Base-by-base conservation (phyloP, 768 basidiomycete species). In the Pleurotus ostreatus region DNA sequence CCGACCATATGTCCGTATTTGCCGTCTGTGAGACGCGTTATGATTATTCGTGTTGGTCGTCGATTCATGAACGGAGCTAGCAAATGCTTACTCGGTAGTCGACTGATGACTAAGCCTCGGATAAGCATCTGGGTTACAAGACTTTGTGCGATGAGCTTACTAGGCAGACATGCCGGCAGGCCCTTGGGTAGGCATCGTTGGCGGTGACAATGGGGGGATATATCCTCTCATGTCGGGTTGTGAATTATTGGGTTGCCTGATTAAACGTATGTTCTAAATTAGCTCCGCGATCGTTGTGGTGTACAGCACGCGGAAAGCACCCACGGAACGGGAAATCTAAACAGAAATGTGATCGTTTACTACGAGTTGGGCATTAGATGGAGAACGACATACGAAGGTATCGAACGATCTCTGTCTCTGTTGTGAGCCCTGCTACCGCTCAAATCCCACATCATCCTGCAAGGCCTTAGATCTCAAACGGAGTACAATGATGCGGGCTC, bases 401-500 rank as follows among this genome's bases (percentile, higher is more conserved):
- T 22, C 6, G 38, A 16, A 20, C 18, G 51, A 47, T 15, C 46
- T 23, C 41, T 15, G 51, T 53, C 34, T 16, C 20, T 34, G 20
- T 23, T 41, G 5, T 18, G 48, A 34, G 38, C 22, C 4, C 41
- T 53, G 41, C 51, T 38, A 22, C 51, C 51, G 41, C 51, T 53
- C 51, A 53, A 53, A 53, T 53, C 51, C 51, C 51, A 53, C 51
- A 53, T 53, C 51, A 53, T 53, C 51, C 41, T 53, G 38, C n/a
- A 13, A 15, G 41, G 5, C 3, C 18, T 49, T 30, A 18, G 3
- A 26, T 15, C 18, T n/a, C 37, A 49, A 37, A 49, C 15, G 20
- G 8, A 30, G 0, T 4, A 37, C 4, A 20, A 34, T 3, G 20
- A 5, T 25, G 11, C 15, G 55, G 20, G 43, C 30, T 34, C 8